Base-by-base conservation (phyloP, 1,139 yeast genomes). In the Hyphopichia pseudoburtonii region DNA sequence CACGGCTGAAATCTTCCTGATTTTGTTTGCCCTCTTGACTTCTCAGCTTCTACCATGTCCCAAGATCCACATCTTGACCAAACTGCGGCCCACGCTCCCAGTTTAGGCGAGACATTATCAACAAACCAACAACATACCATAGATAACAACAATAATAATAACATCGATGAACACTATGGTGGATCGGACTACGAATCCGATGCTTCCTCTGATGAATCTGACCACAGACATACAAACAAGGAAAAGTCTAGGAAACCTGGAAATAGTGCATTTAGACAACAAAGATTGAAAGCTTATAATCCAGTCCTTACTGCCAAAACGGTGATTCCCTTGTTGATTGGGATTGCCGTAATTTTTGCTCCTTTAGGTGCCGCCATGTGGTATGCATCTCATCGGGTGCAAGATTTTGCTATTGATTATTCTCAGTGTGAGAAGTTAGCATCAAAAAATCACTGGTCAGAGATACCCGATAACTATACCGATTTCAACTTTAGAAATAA, bases 311-410 rank as follows among this genome's bases (percentile, higher is more conserved):
- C 97, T 0, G 97, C 97, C 16, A 82, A 78, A 55, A 85, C 94
- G 3, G 95, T 90, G 29, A 77, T 92, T 41, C 97, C 97, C 2
- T 56, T 90, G 38, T 80, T 90, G 52, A 58, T 90, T 33, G 61
- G 73, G 9, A 73, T 92, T 35, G 94, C 96, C 4, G 70, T 86
- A n/a, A 68, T 92, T 10, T 86, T 90, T 55, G 86, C 90, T 12
- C 95, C 97, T 7, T 72, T 92, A 32, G 98, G 98, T 23, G 97
- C 90, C 1, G 90, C 86, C 42, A 80, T 92, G 80, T 73, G 92
- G 60, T 82, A 82, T 44, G 94, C 96, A 4, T 76, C 92, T n/a
- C 69, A 77, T 43, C 68, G 71, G 44, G 84, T 88, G 4, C 85
- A 89, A 58, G 96, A 92, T 52, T 54, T 92, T 30, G 75, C 77